Percentiles rank a stretch among this genome's conserved stretches.
Evolutionary conservation across 108 stramenopile genomes (phyloP).

Genomic region (Stephanodiscus triporus): DNA sequence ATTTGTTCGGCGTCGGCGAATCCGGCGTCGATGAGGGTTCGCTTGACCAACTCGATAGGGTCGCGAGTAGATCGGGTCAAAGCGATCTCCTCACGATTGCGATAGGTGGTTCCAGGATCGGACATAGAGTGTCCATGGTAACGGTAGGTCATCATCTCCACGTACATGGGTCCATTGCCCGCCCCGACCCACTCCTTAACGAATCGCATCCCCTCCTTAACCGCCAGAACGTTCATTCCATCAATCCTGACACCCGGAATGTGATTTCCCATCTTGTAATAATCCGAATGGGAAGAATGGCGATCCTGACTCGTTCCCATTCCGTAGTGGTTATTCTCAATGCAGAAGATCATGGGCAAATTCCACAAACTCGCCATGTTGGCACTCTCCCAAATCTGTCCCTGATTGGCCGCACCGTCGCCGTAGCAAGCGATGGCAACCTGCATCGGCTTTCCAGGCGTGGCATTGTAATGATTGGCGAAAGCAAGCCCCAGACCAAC

Average conservation of each 20-base stretch:
- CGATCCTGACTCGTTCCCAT: constrained; percentile 99
- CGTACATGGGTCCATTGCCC: constrained; percentile 98
- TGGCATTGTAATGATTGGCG: constrained; percentile 96
- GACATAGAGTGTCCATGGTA: constrained; percentile 99
- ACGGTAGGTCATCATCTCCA: constrained; percentile 98
- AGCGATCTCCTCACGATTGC: constrained; percentile 98
- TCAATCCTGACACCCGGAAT: constrained; percentile 98
- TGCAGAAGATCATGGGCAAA: constrained; percentile 98
- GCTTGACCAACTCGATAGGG: constrained; percentile 97
- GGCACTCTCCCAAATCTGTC: constrained; percentile 99
- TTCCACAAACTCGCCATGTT: constrained; percentile 96
- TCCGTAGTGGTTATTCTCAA: constrained; percentile 99
- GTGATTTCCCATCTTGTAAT: constrained; percentile 99
- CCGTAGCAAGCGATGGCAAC: constrained; percentile 98
- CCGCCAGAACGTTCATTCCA: constrained; percentile 99
- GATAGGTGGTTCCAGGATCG: constrained; percentile 99
- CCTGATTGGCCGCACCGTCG: constrained; percentile 99
- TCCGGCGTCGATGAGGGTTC: constrained; percentile 88
- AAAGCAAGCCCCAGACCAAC: constrained; percentile 98
- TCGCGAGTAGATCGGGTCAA: constrained; percentile 95
- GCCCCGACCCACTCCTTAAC: constrained; percentile 91
- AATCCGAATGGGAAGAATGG: constrained; percentile 92
- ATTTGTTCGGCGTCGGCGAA: constrained; percentile 92
- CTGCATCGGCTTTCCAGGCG: constrained; percentile 91
- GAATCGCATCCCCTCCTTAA: constrained; percentile 95